Base-by-base conservation (phyloP, 1,284 basidiomycete species). In the Mycosarcoma maydis region DNA sequence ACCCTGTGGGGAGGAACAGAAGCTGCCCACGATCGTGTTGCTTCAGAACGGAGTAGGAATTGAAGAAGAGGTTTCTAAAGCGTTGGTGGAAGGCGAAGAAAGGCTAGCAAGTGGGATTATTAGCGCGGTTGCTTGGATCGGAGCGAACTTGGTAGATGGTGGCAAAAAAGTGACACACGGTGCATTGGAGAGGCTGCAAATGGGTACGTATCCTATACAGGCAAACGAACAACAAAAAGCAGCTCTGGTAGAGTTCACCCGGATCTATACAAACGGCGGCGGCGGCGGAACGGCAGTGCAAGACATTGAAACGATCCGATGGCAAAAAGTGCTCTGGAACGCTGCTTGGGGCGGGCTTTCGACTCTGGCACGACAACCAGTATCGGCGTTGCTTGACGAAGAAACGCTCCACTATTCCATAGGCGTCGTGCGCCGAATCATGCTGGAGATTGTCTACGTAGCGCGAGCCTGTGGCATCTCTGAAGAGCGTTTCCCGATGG, bases 21-120 rank as follows among this genome's bases (percentile, higher is more conserved):
- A 89, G 72, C 76, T 83, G 4, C 84, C 85, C 0, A 86, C 86
- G 2, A 90, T 89, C 70, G 87, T 90, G 2, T 78, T 92, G 14
- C 81, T 92, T 39, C 90, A 91, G 83, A 92, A 92, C 78, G 90
- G 91, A 2, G 83, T 92, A 5, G 88, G 87, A 26, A 87, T 91
- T 20, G 90, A 92, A 76, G 83, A 83, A 24, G 89, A 90, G 56
- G 82, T 91, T 26, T 88, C 89, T 72, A 72, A 85, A 4, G 84
- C 86, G 0, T 76, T 89, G 10, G 85, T 86, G 56, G 44, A 60
- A 2, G 36, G 9, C 3, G 29, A 51, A n/a, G 54, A 61, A 13
- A 49, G 48, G 10, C 33, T 75, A 2, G 77, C 76, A 0, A 44
- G 46, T 16, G 62, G 51, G 10, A 41, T 80, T 9, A 54, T 80